Conservation (phyloP, 2,329 filamentous ascomycete genomes). For the Nemania bipapillata region DNA sequence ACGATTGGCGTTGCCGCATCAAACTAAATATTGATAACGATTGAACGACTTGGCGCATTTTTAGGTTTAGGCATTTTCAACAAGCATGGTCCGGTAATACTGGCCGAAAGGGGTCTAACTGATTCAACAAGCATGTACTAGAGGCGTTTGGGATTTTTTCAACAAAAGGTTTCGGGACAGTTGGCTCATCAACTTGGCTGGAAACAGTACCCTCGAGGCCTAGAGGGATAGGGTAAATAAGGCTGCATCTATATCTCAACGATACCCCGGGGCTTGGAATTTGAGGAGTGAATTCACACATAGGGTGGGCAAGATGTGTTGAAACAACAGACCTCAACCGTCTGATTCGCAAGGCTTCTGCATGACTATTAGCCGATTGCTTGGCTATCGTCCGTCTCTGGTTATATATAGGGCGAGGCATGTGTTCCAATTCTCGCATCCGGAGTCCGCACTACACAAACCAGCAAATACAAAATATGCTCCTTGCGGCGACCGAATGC, state of each 20-base stretch:
- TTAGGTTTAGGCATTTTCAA: slow-evolving; percentile 52
- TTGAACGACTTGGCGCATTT: slow-evolving; percentile 49
- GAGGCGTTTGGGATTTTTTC: slow-evolving; percentile 50
- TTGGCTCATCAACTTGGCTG: slow-evolving; percentile 41
- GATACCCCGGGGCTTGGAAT: slow-evolving; percentile 53
- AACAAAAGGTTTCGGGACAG: slow-evolving; percentile 50
- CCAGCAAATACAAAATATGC: slow-evolving; percentile 15
- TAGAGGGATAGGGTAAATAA: slow-evolving; percentile 48
- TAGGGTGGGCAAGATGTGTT: slow-evolving; percentile 16
- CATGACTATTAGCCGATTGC: not conserved
- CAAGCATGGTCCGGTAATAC: slow-evolving; percentile 43
- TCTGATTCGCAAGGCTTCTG: slow-evolving; percentile 30
- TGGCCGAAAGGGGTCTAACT: slow-evolving; percentile 35
- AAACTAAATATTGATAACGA: slow-evolving; percentile 38
- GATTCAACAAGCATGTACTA: slow-evolving; percentile 53
- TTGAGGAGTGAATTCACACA: slow-evolving; percentile 25
- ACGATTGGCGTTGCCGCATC: slow-evolving; percentile 42
- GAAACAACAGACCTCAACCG: slow-evolving; percentile 40
- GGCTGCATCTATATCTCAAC: slow-evolving; percentile 56
- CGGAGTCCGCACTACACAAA: not conserved
- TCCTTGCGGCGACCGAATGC: slow-evolving; percentile 7
- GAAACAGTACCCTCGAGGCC: slow-evolving; percentile 30
- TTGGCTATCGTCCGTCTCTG: slow-evolving; percentile 2
- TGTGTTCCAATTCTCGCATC: not conserved
- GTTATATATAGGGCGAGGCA: slow-evolving; percentile 5